Evolutionary conservation across 805 yeast genomes (phyloP), one percentile per base, ranked within the genome.

Genomic region (Candida dendrica): DNA sequence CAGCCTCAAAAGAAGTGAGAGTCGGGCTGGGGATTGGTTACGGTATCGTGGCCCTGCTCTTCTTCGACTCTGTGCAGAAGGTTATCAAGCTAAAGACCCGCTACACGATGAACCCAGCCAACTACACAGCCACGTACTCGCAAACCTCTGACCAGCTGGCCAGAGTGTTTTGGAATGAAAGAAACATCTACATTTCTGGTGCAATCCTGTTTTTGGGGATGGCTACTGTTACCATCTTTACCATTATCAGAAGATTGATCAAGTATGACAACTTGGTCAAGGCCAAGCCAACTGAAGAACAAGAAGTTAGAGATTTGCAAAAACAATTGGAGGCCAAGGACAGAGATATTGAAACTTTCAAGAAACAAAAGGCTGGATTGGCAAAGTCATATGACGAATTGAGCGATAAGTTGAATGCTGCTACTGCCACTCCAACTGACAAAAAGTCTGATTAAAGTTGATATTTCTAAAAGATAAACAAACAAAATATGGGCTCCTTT

Each of bases 101-200:
- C 15, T 34, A 42, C 29, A 48, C 52, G n/a, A 47, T 47, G 41
- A 55, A 68, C 67, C 47, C 50, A 13, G 5, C 20, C 6, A 36
- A 47, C 26, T 42, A 44, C 29, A 43, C 43, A 27, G 47, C 56
- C 8, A 49, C 58, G 2, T 56, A 60, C 22, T 42, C 51, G 2
- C 52, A 61, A 29, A 62, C 72, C 37, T 65, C 71, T 34, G 83
- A 79, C 18, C 73, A 68, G 46, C 59, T 77, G 48, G 84, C 83
- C 5, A 64, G 75, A 37, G 74, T 79, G 46, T 79, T 81, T 43
- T 79, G 77, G 50, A 69, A 79, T 33, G 85, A 79, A 57, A 67
- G 86, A 55, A 79, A 79, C 49, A 64, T 77, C 34, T 79, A 79
- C 55, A 68, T 79, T 42, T 71, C 79, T 14, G 86, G 85, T 8